Evolutionary conservation across 2,329 filamentous ascomycete species (phyloP), one percentile per base, ranked within the genome.

Genomic region (Microcyclospora pomicola): DNA sequence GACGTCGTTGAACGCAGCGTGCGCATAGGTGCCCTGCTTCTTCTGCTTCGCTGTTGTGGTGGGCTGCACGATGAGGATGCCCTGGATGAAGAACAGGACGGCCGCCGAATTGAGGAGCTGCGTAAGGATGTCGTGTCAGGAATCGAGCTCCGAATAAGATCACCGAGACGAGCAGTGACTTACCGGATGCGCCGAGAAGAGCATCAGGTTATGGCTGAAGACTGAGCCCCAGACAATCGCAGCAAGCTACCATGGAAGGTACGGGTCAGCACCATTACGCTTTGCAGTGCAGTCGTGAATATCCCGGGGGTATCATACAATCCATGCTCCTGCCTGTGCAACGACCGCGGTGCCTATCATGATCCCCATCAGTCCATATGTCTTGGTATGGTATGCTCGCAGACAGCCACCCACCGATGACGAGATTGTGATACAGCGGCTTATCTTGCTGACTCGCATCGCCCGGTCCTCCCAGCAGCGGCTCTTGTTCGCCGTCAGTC

Each of bases 161-260:
- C 33, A 34, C 4, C 12, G 30, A 27, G 31, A n/a, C 19, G 4
- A 24, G 35, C 36, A 27, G 9, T 24, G 66, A 69, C 62, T 73
- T 55, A 95, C 77, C 6, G 88, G 88, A 60, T 96, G 88, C 7
- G 80, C 76, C 13, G 84, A 86, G 71, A 96, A 94, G 50, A 94
- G 75, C 30, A 83, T 82, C 44, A 92, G 56, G 24, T 78, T 59
- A 33, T 71, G 68, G 31, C 75, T 72, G 55, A 94, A 75, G 46
- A 95, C 73, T 39, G 73, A 73, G 33, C 75, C 73, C 84, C 85
- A 94, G 47, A 93, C 69, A 40, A 88, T 73, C 28, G 75, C 73
- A 35, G 77, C 66, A 44, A 95, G 73, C 71, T 75, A 44, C 28
- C 13, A 33, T n/a, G n/a, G n/a, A 9, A 13, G 24, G 41, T 52